Evolutionary conservation across 495 filamentous ascomycete genomes (phyloP).

Genomic region (Staphylotrichum longicolle): DNA sequence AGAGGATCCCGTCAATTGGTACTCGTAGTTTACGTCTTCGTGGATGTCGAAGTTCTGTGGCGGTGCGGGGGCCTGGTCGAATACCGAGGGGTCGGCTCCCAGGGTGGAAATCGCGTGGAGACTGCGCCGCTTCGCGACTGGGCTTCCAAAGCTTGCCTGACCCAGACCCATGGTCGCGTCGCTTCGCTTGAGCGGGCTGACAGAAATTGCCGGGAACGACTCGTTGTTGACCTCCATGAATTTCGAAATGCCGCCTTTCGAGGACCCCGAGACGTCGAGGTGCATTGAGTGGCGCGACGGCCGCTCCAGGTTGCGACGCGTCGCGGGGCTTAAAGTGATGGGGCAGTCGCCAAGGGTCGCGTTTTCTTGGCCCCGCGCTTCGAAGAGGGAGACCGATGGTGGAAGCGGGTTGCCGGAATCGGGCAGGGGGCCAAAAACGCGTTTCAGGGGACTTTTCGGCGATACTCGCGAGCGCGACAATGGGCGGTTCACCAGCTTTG

Average conservation of each 20-base stretch:
- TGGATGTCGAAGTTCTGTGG: conserved; percentile 44
- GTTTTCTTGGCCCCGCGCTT: conserved; percentile 58
- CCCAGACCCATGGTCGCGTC: conserved; percentile 89
- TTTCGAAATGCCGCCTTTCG: conserved; percentile 48
- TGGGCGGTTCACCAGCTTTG: conserved; percentile 46
- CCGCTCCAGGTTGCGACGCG: conserved; percentile 46
- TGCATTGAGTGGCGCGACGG: conserved; percentile 46
- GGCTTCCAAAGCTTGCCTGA: conserved; percentile 70
- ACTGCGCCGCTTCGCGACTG: conserved; percentile 82
- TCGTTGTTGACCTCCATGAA: conserved; percentile 42
- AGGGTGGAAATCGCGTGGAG: conserved; percentile 64
- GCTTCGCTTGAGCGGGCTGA: conserved; percentile 88
- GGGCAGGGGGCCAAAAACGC: conserved; percentile 65
- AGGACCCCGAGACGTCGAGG: conserved; percentile 49
- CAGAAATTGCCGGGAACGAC: conserved; percentile 52
- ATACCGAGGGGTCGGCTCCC: conserved; percentile 62
- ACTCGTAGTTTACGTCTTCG: conserved; percentile 46
- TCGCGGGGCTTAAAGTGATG: conserved; percentile 39
- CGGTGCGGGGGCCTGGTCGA: conserved; percentile 53
- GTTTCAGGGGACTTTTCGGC: conserved; percentile 72
- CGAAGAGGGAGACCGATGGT: conserved; percentile 34
- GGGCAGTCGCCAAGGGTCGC: conserved; percentile 34
- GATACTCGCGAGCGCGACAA: conserved; percentile 55
- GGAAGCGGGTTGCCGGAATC: conserved; percentile 68
- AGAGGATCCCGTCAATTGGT: conserved; percentile 38